Evolutionary conservation across 495 filamentous ascomycete species (phyloP), one percentile per base, ranked within the genome.

Genomic region (Emericellopsis terricola): DNA sequence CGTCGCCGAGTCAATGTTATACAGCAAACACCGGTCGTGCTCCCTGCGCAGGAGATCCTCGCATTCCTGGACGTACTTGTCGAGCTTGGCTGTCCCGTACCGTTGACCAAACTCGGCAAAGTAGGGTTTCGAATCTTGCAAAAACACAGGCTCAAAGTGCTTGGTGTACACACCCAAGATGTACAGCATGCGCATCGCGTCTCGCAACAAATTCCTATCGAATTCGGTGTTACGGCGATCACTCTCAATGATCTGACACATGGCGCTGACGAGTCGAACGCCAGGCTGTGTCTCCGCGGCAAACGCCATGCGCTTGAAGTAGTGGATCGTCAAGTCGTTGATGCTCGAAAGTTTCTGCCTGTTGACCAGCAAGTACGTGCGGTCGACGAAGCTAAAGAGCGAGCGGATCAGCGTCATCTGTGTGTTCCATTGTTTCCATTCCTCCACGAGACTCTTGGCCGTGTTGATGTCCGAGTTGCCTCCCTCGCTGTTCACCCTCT

Each of bases 381-480:
- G 73, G 46, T 97, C 87, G 36, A 97, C 63, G 41, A 85, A 94
- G 47, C 79, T 86, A 59, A 93, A 96, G 19, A 94, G 76, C 39
- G 73, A 83, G 36, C 82, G 68, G 33, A 97, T 64, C 14, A 69
- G 75, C 26, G 69, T 65, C 55, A 89, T 51, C 54, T 84, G 81
- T 37, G 62, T 52, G 41, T 72, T 75, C 89, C 89, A 97, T 34
- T 62, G 60, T 21, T 59, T 61, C 89, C 87, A 97, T 28, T 71
- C 62, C 19, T 60, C 60, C 31, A 81, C 56, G 16, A 87, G 72
- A 18, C 57, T 64, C 47, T 59, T 59, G 43, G 86, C 54, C 43
- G 77, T 59, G 38, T 75, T 71, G 18, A 80, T 60, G 39, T 73
- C 64, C n/a, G 56, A 49, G 4, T 59, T 63, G 8, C 62, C 29